Evolutionary conservation across 2,329 filamentous ascomycete genomes (phyloP), one percentile per base, ranked within the genome.

Genomic region (Endoconidiophora polonica): DNA sequence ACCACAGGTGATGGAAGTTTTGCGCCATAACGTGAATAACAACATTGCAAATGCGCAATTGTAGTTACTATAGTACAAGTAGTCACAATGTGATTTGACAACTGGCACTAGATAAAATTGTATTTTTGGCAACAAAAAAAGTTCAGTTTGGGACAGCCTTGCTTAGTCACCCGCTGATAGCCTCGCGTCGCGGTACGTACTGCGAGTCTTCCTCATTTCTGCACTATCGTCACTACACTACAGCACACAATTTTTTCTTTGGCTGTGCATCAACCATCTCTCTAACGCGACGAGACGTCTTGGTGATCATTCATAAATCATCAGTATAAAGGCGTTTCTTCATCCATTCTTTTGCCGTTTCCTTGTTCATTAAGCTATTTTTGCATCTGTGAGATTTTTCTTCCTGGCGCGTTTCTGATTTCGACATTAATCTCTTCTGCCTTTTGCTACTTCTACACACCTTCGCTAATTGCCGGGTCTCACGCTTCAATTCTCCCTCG

Each of bases 131-230:
- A 29, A 10, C 6, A 29, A 7, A 29, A 29, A 7, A 29, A 29
- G 26, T 6, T 1, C 2, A 3, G 10, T 29, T 33, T 33, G 26
- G 7, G 26, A 37, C 14, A 50, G 48, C 48, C 48, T 48, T 43
- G 52, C 52, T 53, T 53, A 53, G 52, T 53, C 52, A 53, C 12
- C 3, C 2, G 3, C 16, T 3, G 9, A 29, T 16, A 53, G 52
- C 52, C 52, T 53, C 44, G 52, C 44, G 52, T 50, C 52, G 48
- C 52, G 48, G 48, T 38, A 26, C 23, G 16, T 18, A 18, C 16
- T 18, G 16, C 16, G 16, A 18, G 16, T 18, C 16, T 18, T 18
- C 16, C 16, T 18, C 16, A 18, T 23, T 24, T 38, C 26, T 6
- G 10, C 42, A 29, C 29, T 40, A 20, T 45, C 42, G 40, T 45